phyloP scores from a whole-genome alignment of 169 alveolate species.

The Perkinsus olseni region DNA sequence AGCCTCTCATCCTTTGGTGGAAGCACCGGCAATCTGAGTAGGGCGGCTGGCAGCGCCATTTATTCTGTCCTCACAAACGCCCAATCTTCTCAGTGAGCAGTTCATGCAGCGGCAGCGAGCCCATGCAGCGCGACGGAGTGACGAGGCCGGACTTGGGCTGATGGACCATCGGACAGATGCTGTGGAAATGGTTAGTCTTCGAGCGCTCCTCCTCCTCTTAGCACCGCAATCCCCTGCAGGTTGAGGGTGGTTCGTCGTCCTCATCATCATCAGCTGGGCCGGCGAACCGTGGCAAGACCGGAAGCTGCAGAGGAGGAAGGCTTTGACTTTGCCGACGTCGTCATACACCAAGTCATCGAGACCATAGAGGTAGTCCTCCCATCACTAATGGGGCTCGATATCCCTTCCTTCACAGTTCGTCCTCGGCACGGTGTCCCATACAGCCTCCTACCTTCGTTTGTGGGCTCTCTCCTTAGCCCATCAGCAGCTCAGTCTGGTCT shows the following conservation, averaged over 20 bases:
- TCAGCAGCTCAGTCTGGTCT: slow-evolving; percentile 69
- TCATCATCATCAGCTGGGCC: neutral
- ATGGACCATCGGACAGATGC: neutral
- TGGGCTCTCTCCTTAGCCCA: slow-evolving; percentile 99
- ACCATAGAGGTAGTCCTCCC: slow-evolving; percentile 88
- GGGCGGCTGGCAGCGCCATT: neutral
- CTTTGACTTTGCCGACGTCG: slow-evolving; percentile 29
- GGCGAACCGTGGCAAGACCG: neutral
- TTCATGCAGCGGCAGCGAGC: neutral
- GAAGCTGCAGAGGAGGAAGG: slow-evolving; percentile 11
- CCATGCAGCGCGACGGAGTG: neutral
- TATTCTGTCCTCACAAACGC: neutral
- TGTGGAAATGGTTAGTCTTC: neutral
- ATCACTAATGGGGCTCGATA: neutral
- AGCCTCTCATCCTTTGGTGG: slow-evolving; percentile 61
- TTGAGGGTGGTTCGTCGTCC: neutral
- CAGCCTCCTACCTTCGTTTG: slow-evolving; percentile 97
- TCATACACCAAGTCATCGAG: slow-evolving; percentile 75
- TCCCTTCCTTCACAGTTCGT: neutral
- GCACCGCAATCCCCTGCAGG: neutral
- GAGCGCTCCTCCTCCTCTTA: neutral
- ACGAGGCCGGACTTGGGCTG: neutral
- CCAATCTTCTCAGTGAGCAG: neutral
- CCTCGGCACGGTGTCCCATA: slow-evolving; percentile 75
- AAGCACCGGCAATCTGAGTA: neutral